Base-by-base conservation (phyloP, 2,329 filamentous ascomycete genomes). In the Botrytis pseudocinerea region DNA sequence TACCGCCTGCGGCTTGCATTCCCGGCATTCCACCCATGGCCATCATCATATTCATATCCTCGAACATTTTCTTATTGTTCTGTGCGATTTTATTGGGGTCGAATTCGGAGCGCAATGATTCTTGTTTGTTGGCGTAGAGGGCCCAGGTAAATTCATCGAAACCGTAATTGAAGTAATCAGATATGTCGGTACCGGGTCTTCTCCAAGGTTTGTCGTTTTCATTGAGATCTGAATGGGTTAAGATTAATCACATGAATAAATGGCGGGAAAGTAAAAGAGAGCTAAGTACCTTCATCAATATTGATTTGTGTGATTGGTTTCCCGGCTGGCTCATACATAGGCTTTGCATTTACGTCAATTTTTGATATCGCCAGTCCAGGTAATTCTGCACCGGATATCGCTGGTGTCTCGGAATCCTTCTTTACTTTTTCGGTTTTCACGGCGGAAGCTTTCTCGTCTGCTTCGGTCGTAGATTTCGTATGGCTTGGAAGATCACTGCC, bases 111-210 rank as follows among this genome's bases (percentile, higher is more conserved):
- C 92, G 89, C 79, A 98, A 87, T 38, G 86, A 86, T 77, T 96
- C 91, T 82, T 98, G 96, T 80, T 97, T 97, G 74, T 94, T 86
- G 46, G 95, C 94, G 82, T 99, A 99, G 71, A 95, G 89, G 9
- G 95, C 93, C 96, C 96, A 99, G 1, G 95, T 97, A 83, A 98
- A 98, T 83, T 98, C 95, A 83, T 98, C 95, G 80, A 98, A 98
- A 73, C 95, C 95, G 83, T 98, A 98, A 85, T 98, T 98, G 88
- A 98, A 98, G 84, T 97, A 98, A 82, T 99, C 96, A 74, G 93
- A 96, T 71, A 97, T 90, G 80, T 99, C 96, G 18, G 95, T 95
- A 64, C 96, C 96, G 0, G 96, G 96, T 76, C 95, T 91, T 62
- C 96, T 91, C 96, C 96, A 99, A 28, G 95, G 95, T 82, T 98